These are phyloP conservation scores for Pythium aristosporum DNA, from an alignment of 352 stramenopile species.

Conservation along the genomic window DNA sequence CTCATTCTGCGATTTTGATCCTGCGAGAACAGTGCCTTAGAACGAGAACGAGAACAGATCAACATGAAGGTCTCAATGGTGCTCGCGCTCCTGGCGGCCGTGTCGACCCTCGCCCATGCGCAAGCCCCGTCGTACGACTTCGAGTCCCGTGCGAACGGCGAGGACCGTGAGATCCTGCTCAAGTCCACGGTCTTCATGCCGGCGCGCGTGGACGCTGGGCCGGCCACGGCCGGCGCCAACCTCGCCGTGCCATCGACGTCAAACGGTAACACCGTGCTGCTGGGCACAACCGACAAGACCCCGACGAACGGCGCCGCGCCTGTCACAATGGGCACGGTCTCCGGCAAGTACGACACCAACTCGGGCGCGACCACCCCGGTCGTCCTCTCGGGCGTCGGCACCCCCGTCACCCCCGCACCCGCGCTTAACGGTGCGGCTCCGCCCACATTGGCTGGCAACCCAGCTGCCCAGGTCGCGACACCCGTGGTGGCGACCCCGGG, in stretches of 20 bases:
- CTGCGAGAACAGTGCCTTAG: too few relatives aligned
- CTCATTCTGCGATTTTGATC: constrained; percentile 25
- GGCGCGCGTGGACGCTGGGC: constrained; percentile 16
- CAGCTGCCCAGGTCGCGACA: constrained; percentile 3
- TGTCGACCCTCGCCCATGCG: constrained; percentile 11
- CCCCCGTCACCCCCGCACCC: not conserved
- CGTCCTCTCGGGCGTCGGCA: not conserved
- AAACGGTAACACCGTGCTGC: constrained; percentile 20
- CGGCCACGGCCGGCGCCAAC: constrained; percentile 8
- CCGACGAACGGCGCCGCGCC: not conserved
- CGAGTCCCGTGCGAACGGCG: not conserved
- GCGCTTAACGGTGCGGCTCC: not conserved
- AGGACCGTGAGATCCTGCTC: constrained; percentile 18
- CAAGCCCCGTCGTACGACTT: constrained; percentile 19
- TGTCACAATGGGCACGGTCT: constrained; percentile 16
- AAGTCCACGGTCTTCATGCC: constrained; percentile 27
- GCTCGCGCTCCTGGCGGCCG: constrained; percentile 14
- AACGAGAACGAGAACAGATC: not conserved
- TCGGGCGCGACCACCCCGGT: not conserved
- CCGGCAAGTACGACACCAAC: constrained; percentile 12
- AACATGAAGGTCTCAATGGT: constrained; percentile 21
- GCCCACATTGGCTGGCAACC: not conserved
- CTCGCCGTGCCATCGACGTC: constrained; percentile 18
- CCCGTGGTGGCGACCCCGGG: constrained; percentile 2
- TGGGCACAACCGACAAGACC: constrained; percentile 5